phyloP scores from a whole-genome alignment of 2,329 filamentous ascomycete genomes.

The Blumeria graminis region DNA sequence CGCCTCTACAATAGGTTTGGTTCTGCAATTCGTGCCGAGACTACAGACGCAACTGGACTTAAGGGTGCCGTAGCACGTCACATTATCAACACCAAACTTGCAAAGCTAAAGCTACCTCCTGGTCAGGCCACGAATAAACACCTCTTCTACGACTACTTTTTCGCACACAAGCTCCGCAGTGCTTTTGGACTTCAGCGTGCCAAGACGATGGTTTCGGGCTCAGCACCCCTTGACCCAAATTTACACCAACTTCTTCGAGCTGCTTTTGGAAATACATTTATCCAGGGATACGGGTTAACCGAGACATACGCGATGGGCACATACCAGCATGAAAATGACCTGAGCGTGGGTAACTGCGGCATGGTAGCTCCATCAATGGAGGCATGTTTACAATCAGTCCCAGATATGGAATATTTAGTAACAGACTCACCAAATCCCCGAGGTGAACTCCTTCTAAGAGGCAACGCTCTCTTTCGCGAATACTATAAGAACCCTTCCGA shows the following conservation, averaged over 20 bases:
- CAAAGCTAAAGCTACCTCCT: constrained; percentile 45
- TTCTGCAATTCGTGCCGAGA: constrained; percentile 54
- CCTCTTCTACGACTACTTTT: constrained; percentile 62
- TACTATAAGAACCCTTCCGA: constrained; percentile 84
- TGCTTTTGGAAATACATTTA: constrained; percentile 53
- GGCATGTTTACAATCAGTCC: constrained; percentile 61
- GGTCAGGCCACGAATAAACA: constrained; percentile 60
- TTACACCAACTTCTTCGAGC: constrained; percentile 76
- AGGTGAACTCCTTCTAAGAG: constrained; percentile 69
- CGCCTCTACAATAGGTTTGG: constrained; percentile 82
- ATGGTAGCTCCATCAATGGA: constrained; percentile 43
- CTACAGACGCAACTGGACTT: constrained; percentile 54
- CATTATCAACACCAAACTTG: constrained; percentile 57
- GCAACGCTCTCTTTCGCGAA: constrained; percentile 55
- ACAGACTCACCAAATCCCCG: constrained; percentile 76
- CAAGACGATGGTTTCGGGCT: constrained; percentile 59
- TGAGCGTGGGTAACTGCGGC: constrained; percentile 60
- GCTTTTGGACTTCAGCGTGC: constrained; percentile 58
- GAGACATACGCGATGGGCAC: constrained; percentile 67
- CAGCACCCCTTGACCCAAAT: constrained; percentile 69
- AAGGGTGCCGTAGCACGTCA: constrained; percentile 61
- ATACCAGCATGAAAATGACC: constrained; percentile 46
- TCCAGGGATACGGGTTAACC: constrained; percentile 82
- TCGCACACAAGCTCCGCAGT: constrained; percentile 67
- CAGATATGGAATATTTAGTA: constrained; percentile 79